Evolutionary conservation across 1,284 basidiomycete genomes (phyloP), one percentile per base, ranked within the genome.

Genomic region (Exsudoporus floridanus): DNA sequence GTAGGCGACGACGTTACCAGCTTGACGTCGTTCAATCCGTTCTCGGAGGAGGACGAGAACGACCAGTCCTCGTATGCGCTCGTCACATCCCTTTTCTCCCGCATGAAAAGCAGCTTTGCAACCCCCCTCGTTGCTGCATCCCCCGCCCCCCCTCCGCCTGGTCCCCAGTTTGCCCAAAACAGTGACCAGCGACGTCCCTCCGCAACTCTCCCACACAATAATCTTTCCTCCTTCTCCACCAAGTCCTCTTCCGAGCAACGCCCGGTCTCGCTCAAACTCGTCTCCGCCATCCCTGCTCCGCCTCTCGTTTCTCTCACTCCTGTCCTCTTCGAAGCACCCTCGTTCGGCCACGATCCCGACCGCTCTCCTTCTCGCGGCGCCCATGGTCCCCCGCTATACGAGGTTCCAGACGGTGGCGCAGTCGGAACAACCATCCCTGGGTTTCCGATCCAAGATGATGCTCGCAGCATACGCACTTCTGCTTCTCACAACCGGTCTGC

Each of bases 11-110:
- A 88, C 73, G 76, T 85, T 40, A 78, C 79, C 40, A 83, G 83
- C 64, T 70, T 91, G 52, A 91, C 89, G 27, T 88, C 87, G 44
- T 90, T 86, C 75, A 92, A 92, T 66, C 89, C 90, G 13, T 92
- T 92, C 74, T 83, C 86, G 13, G 88, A 91, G 64, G 90, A 92
- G 68, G 90, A 92, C 65, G 90, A 91, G 69, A 81, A 88, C 64
- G 90, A 91, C 60, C 85, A 88, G 61, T 88, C 88, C 8, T 89
- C 88, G 13, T 90, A 90, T 65, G 83, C 87, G 2, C 75, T 91
- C 52, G 86, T 91, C 54, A 82, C 86, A 2, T 88, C 87, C 19
- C 73, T 92, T 18, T 79, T 92, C 50, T 88, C 85, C 34, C 82
- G 83, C 59, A 79, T 92, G 75, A 90, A 87, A 75, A 90, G 79